Percentiles rank a stretch among this genome's conserved stretches.
phyloP scores from a whole-genome alignment of 768 basidiomycete species.

The Boletus pseudopeckii region DNA sequence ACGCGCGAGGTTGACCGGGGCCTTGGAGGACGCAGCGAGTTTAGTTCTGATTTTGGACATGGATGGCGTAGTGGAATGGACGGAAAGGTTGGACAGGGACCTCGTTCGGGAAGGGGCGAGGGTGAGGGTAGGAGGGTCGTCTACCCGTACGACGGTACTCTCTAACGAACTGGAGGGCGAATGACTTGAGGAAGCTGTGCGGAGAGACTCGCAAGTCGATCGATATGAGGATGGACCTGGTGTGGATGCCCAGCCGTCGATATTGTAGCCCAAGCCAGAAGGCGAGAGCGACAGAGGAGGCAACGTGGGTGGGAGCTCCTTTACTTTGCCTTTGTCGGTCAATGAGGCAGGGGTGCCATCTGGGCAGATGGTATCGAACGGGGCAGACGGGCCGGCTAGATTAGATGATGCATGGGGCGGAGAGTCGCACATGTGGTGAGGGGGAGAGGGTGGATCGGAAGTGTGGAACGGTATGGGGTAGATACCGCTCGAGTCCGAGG shows the following conservation, averaged over 20 bases:
- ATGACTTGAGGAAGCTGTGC: conserved; percentile 28
- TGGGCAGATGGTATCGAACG: conserved; percentile 8
- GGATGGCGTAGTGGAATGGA: conserved; percentile 43
- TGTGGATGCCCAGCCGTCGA: conserved; percentile 37
- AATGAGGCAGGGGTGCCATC: conserved; percentile 25
- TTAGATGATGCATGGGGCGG: conserved; percentile 21
- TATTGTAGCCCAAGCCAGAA: conserved; percentile 45
- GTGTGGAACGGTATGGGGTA: not conserved
- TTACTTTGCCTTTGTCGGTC: conserved; percentile 53
- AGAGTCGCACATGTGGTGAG: conserved; percentile 3
- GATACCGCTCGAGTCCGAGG: not conserved
- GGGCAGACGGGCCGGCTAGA: conserved; percentile 21
- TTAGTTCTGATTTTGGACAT: conserved; percentile 48
- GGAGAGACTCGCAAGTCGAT: conserved; percentile 37
- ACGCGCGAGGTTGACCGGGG: conserved; percentile 52
- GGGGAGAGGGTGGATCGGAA: conserved; percentile 1
- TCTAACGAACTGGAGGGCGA: conserved; percentile 14
- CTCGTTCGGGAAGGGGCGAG: conserved; percentile 45
- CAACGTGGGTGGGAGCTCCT: conserved; percentile 51
- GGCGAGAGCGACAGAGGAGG: conserved; percentile 64
- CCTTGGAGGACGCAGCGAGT: conserved; percentile 39
- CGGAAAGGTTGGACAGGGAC: conserved; percentile 55
- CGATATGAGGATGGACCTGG: conserved; percentile 35
- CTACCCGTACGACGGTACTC: conserved; percentile 8
- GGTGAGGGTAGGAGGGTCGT: conserved; percentile 18